A percentile compares a stretch with the other conserved stretches of the same genome.
phyloP scores from a whole-genome alignment of 176 grass and related monocot species.

The Neostapfia colusana region DNA sequence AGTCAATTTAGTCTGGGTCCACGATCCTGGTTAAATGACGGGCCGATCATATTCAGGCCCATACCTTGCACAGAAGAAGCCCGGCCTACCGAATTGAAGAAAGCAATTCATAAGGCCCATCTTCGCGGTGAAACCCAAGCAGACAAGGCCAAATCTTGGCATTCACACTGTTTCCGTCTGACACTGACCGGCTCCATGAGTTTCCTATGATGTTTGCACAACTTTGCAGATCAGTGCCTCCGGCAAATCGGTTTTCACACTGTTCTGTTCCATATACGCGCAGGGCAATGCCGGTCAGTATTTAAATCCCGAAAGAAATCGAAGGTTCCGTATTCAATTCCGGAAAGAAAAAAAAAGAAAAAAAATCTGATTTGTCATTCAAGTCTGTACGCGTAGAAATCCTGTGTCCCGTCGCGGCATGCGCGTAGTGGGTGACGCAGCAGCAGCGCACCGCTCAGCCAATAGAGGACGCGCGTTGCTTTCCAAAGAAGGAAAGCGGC shows the following conservation, averaged over 20 bases:
- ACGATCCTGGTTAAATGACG: neutral
- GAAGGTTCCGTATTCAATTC: neutral
- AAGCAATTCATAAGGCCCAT: neutral
- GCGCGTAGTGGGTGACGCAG: neutral
- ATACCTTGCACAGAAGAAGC: neutral
- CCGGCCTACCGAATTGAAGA: neutral
- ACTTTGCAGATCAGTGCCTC: too few species aligned
- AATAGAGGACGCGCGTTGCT: neutral
- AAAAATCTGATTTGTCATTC: neutral
- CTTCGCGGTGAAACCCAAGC: neutral
- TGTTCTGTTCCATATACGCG: too few species aligned
- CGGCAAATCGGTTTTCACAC: too few species aligned
- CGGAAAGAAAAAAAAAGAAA: neutral
- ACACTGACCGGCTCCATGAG: too few species aligned
- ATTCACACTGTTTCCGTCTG: neutral
- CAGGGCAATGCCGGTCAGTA: neutral
- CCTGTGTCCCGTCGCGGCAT: neutral
- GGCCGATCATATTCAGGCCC: neutral
- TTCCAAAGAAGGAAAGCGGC: neutral
- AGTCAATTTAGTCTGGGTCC: neutral
- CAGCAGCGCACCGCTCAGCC: neutral
- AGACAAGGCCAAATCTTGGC: neutral
- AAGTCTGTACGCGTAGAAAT: neutral
- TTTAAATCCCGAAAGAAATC: neutral
- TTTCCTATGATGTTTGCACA: too few species aligned